Percentiles rank a stretch among this genome's conserved stretches.
Evolutionary conservation across 1,284 basidiomycete genomes (phyloP).

Genomic region (Ganoderma leucocontextum): DNA sequence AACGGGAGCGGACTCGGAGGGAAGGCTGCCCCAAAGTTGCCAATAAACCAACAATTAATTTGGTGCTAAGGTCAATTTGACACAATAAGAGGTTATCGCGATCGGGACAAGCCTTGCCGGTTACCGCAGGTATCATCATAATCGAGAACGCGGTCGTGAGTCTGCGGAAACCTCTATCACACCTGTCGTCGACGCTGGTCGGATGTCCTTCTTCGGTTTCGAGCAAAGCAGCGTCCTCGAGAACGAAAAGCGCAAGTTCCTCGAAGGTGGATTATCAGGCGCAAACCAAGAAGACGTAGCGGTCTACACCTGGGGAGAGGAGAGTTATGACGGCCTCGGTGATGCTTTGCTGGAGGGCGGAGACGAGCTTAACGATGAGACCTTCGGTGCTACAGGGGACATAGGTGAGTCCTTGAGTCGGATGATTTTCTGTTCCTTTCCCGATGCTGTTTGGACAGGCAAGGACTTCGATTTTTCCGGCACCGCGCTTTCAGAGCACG

Average conservation of each 20-base stretch:
- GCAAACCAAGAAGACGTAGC: conserved; percentile 76
- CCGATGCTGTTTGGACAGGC: conserved; percentile 55
- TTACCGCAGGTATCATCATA: too few species aligned
- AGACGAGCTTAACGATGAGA: conserved; percentile 95
- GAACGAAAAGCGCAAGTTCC: conserved; percentile 64
- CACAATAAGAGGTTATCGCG: too few species aligned
- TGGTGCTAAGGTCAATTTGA: too few species aligned
- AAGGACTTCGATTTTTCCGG: conserved; percentile 92
- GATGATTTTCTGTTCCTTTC: neutral
- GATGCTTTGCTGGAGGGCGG: conserved; percentile 88
- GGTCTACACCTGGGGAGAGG: conserved; percentile 90
- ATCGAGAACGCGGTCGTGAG: neutral
- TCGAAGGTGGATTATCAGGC: conserved; percentile 48
- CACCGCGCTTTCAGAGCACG: conserved; percentile 49
- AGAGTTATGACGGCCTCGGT: conserved; percentile 90
- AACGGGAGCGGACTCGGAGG: too few species aligned
- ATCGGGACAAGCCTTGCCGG: too few species aligned
- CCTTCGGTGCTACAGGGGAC: conserved; percentile 79
- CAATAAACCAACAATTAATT: too few species aligned
- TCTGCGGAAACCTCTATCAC: conserved; percentile 5
- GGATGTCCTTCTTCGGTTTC: conserved; percentile 86
- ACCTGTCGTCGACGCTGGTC: conserved; percentile 32
- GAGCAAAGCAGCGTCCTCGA: conserved; percentile 67
- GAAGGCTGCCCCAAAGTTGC: too few species aligned
- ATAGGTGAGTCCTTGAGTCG: conserved; percentile 64